Evolutionary conservation across 306 rosid genomes (phyloP).

Genomic region (Lathyrus aphaca): DNA sequence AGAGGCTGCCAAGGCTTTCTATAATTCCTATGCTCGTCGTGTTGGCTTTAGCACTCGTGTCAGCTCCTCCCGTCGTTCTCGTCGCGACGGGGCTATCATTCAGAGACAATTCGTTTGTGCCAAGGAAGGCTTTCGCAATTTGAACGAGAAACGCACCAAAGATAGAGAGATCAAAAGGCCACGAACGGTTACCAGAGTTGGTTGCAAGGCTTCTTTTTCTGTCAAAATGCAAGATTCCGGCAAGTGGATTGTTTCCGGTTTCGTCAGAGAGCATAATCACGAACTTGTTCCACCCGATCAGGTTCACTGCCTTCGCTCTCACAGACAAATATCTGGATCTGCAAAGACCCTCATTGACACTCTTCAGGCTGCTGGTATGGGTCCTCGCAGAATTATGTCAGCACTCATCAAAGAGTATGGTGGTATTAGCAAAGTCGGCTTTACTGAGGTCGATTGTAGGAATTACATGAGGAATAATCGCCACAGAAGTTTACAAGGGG

Average conservation of each 20-base stretch:
- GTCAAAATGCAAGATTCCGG: conserved; percentile 99
- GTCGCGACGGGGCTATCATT: conserved; percentile 96
- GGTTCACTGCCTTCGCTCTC: conserved; percentile 97
- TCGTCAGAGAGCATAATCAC: conserved; percentile 91
- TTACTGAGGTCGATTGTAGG: conserved; percentile 97
- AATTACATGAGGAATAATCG: conserved; percentile 99
- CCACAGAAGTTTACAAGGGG: conserved; percentile 86
- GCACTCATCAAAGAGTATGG: conserved; percentile 96
- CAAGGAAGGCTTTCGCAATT: conserved; percentile 91
- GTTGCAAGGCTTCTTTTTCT: conserved; percentile 96
- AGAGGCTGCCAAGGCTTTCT: conserved; percentile 98
- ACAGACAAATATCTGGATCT: conserved; percentile 94
- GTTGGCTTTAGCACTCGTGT: conserved; percentile 99
- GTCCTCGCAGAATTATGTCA: conserved; percentile 96
- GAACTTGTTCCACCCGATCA: conserved; percentile 94
- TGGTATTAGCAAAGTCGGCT: conserved; percentile 95
- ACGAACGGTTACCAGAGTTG: conserved; percentile 83
- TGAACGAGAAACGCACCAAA: conserved; percentile 98
- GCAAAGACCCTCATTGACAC: conserved; percentile 96
- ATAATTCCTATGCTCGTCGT: conserved; percentile 96
- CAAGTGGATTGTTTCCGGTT: conserved; percentile 96
- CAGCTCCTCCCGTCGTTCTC: conserved; percentile 93
- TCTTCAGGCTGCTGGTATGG: conserved; percentile 99
- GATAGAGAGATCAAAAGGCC: conserved; percentile 99
- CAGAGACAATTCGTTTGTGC: conserved; percentile 99